Evolutionary conservation across 192 early-diverging fungal species (phyloP), one percentile per base, ranked within the genome.

Genomic region (Backusella macrospora): DNA sequence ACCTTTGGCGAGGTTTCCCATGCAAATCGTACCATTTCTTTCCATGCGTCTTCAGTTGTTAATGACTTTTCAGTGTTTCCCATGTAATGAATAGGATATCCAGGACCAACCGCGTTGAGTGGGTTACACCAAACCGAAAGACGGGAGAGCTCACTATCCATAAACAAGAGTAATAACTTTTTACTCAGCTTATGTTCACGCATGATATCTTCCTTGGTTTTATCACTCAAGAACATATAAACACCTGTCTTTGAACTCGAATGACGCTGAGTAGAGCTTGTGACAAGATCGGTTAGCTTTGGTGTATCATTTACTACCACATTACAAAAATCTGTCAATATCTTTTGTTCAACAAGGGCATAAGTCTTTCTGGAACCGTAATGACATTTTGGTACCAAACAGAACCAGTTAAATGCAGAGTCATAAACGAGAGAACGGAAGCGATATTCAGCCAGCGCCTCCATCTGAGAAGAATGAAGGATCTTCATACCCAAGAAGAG

Each of bases 111-210:
- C 13, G 66, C 55, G 71, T 89, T 90, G 6, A 93, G 84, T 1
- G 95, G 93, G 40, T 90, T 91, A 45, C 85, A 82, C 98, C 98
- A 99, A 2, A 93, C 88, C 21, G 88, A 85, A 72, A 96, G 80
- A 14, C 95, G 90, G 62, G 86, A 85, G 45, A 98, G 77, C 76
- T 99, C 98, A 73, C 91, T 94, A 70, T 97, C 96, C 34, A 96
- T 78, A 34, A 99, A 83, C 40, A 99, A 72, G 15, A 95, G 77
- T 39, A 99, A 75, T 29, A 98, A 72, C 29, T 90, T 86, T 55
- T 86, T 86, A 42, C 76, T 73, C 45, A 83, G 68, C 6, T 75
- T 69, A 49, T 85, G 80, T 42, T 83, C 68, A 13, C 79, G 81
- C 18, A 86, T 46, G 44, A 87, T 82, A 71, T 84, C 86, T 55